These are phyloP conservation scores for Eustoma russellianum DNA, from an alignment of 257 asterid genomes.

Conservation along the genomic window DNA sequence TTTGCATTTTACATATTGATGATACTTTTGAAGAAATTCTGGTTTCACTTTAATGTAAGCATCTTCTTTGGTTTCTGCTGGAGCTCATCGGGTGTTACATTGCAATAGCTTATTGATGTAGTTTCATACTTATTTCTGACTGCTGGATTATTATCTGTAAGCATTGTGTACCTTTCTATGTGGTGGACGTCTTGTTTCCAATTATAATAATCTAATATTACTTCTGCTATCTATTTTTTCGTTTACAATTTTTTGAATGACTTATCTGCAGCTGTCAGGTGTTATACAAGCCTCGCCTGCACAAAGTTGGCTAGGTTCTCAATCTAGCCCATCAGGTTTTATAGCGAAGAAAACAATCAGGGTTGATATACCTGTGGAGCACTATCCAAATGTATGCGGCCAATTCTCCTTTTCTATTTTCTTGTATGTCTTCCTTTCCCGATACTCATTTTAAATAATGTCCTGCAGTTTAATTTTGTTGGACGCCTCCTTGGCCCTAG, in stretches of 20 bases:
- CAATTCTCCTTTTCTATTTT: neutral
- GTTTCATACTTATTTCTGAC: neutral
- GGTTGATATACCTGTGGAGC: slow-evolving; percentile 94
- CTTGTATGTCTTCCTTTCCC: slow-evolving; percentile 9
- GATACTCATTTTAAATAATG: neutral
- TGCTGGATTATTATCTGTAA: neutral
- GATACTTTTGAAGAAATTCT: neutral
- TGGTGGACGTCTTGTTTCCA: too few relatives aligned
- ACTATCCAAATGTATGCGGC: slow-evolving; percentile 63
- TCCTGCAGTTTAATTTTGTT: slow-evolving; percentile 83
- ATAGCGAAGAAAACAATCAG: slow-evolving; percentile 80
- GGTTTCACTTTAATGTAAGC: neutral
- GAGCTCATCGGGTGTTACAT: neutral
- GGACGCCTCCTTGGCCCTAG: slow-evolving; percentile 99
- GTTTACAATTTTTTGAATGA: slow-evolving; percentile 21
- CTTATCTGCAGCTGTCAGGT: slow-evolving; percentile 66
- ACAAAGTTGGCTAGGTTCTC: slow-evolving; percentile 86
- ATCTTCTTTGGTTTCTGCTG: slow-evolving; percentile 2
- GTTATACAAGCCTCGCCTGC: slow-evolving; percentile 65
- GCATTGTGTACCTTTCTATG: neutral
- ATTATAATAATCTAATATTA: too few relatives aligned
- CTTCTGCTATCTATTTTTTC: slow-evolving; percentile 11
- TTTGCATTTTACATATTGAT: neutral
- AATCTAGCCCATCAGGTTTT: slow-evolving; percentile 82
- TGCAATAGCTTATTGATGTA: neutral